phyloP scores from a whole-genome alignment of 768 basidiomycete genomes.

The Fibroporia radiculosa region DNA sequence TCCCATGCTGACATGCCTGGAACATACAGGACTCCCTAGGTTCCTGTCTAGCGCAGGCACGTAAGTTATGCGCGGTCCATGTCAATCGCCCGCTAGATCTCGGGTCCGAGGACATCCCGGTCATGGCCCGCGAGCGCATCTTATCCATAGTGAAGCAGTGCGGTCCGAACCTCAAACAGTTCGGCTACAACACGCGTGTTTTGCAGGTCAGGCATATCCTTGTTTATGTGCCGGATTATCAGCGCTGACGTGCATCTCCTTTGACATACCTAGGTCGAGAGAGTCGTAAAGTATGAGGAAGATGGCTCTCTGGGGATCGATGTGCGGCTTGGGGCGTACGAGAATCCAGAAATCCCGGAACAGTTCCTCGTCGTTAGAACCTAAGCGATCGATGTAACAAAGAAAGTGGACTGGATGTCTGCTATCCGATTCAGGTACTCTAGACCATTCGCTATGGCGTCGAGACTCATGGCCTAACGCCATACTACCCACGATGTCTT shows the following conservation, averaged over 20 bases:
- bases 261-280: conserved; percentile 41
- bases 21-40: conserved; percentile 40
- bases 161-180: conserved; percentile 42
- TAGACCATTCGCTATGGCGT: background rate
- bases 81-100: conserved; percentile 37
- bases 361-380: conserved; percentile 61
- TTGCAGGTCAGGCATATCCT: conserved; percentile 45
- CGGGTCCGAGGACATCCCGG: conserved; percentile 11
- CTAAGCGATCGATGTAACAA: too few relatives aligned
- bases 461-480: too few relatives aligned
- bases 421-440: background rate
- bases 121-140: conserved; percentile 12
- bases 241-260: background rate
- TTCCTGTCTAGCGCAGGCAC: conserved; percentile 35
- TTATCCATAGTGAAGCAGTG: conserved; percentile 42
- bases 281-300: conserved; percentile 28
- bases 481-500: too few relatives aligned
- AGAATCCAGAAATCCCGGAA: conserved; percentile 63
- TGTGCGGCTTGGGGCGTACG: conserved; percentile 42
- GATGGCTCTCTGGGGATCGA: conserved; percentile 31
- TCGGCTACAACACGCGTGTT: conserved; percentile 63
- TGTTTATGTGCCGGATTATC: background rate
- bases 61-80: conserved; percentile 48
- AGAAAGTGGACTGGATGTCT: background rate
- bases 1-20: background rate